Evolutionary conservation across 148 eudicot species (phyloP), one percentile per base, ranked within the genome.

Genomic region (Chenopodium suecicum): DNA sequence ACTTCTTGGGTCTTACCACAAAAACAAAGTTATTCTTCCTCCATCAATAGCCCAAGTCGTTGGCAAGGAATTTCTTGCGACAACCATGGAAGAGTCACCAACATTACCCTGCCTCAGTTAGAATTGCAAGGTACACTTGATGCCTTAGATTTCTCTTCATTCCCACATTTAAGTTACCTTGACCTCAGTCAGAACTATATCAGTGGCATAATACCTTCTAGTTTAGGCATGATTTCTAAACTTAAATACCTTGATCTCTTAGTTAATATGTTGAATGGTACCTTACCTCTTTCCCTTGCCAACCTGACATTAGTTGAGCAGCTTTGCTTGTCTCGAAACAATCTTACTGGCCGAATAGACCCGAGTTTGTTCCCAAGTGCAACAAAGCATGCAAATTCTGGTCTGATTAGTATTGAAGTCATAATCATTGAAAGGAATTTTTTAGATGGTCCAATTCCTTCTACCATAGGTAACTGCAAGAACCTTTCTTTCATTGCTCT

Each of bases 71-170:
- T 27, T 0, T 0, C 29, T 27, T 27, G 29, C 29, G 29, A 27
- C 29, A 27, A 27, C 29, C 29, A 27, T 27, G 29, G 29, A 27
- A 27, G 29, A 27, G 29, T 27, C 29, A 27, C 29, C 29, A 27
- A 27, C 29, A 27, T 27, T 27, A 27, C 29, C 29, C 29, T 27
- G 29, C 29, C 29, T 27, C 29, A 27, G 29, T 27, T 27, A 27
- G 29, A 27, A 27, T 27, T 27, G 29, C 29, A 27, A 27, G 29
- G 29, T 27, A 27, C 29, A 27, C 29, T 27, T 27, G 29, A 27
- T 27, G n/a, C 68, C 78, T 79, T 83, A 13, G n/a, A 79, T 32
- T 83, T 78, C 62, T 83, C 85, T 66, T 83, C 85, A 48, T 79
- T 83, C 19, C 82, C 85, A 10, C 8, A 73, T 74, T 67, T 79